Evolutionary conservation across 768 basidiomycete species (phyloP), one percentile per base, ranked within the genome.

Genomic region (Podaxis pistillaris): DNA sequence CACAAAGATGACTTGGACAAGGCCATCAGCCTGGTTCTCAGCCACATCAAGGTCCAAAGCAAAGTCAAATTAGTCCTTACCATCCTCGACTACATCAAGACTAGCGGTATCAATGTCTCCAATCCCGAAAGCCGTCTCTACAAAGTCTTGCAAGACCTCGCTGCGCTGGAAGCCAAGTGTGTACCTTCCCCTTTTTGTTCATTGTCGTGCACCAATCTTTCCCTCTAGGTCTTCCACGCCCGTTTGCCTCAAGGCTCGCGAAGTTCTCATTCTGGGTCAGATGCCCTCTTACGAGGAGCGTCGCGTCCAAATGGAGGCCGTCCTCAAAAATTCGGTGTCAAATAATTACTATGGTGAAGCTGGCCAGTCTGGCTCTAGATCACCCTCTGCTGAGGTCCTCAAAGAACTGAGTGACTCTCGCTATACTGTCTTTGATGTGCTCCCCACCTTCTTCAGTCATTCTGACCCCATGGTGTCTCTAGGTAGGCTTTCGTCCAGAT

Each of bases 201-300:
- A 40, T 17, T 4, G 13, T 53, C 36, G 26, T 50, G 36, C 22
- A 40, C 36, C 60, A 60, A 58, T 58, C 33, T 52, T 44, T 4
- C 50, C 62, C 30, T 60, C 50, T 67, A 93, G 91, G 70, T 94
- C 94, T 5, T 96, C 96, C n/a, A 92, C 87, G 33, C 81, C 89
- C 60, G 96, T 98, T 38, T 85, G 96, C 2, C 77, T 99, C 66
- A 98, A 96, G 76, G 97, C 97, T 46, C 91, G 97, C 51, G 97
- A 99, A 78, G 97, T 97, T 6, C 83, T 98, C 52, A 98, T 99
- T 70, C 83, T 94, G 36, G 93, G 93, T 52, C 94, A 96, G 73
- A 91, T 99, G 86, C 97, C 97, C 4, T 96, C 95, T 13, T 96
- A 93, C 71, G 95, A 98, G 70, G 97, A 98, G 74, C 90, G 97